Percentiles rank a stretch among this genome's conserved stretches.
Evolutionary conservation across 2,329 filamentous ascomycete species (phyloP).

Genomic region (Colletotrichum horii): DNA sequence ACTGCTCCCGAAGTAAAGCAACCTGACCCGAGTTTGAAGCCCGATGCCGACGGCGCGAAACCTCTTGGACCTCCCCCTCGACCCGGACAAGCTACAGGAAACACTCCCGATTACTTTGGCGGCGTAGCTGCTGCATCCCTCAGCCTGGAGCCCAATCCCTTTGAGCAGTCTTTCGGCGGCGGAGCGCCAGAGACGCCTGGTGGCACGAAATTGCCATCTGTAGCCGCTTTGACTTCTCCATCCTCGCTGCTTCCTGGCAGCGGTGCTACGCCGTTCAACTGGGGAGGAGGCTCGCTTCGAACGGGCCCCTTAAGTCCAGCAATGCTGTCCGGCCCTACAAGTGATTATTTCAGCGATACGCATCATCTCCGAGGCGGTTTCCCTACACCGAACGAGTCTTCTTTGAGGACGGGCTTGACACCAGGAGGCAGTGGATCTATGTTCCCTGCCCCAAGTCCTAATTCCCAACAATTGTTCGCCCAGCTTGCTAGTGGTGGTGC

Average conservation of each 20-base stretch:
- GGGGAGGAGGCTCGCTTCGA: constrained; percentile 83
- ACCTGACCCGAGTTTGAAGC: constrained; percentile 53
- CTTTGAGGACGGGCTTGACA: constrained; percentile 86
- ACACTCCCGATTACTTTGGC: constrained; percentile 74
- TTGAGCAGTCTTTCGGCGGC: constrained; percentile 88
- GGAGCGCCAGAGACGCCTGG: constrained; percentile 79
- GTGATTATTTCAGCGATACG: constrained; percentile 88
- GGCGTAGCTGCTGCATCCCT: constrained; percentile 60
- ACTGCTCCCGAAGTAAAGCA: constrained; percentile 52
- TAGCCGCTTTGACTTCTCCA: constrained; percentile 89
- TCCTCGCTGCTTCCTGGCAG: constrained; percentile 78
- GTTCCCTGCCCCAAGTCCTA: constrained; percentile 92
- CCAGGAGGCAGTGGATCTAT: constrained; percentile 95
- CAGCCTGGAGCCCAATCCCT: constrained; percentile 90
- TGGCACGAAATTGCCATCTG: constrained; percentile 82
- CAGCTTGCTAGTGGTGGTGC: constrained; percentile 80
- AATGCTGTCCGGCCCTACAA: constrained; percentile 87
- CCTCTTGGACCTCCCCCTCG: constrained; percentile 75
- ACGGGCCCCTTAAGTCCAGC: constrained; percentile 94
- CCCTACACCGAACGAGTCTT: constrained; percentile 96
- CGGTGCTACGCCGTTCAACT: constrained; percentile 77
- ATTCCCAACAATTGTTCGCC: constrained; percentile 76
- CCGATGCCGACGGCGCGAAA: constrained; percentile 65
- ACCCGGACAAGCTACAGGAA: constrained; percentile 56
- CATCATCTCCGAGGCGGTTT: constrained; percentile 82